Base-by-base conservation (phyloP, 495 filamentous ascomycete genomes). In the Neurospora cerealis region DNA sequence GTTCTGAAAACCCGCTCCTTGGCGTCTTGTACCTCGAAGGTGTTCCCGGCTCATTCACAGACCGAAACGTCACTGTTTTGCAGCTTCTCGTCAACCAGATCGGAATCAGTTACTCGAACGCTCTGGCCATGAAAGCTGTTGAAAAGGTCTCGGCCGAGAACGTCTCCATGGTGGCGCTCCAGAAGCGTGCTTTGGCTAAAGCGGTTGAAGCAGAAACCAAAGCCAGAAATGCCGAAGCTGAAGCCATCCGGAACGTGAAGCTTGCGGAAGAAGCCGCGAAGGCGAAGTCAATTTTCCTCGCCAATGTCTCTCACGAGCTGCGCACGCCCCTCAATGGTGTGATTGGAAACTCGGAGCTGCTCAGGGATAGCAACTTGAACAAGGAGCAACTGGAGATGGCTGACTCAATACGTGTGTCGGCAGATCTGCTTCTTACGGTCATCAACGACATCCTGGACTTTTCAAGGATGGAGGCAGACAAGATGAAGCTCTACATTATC, bases 361-460 rank as follows among this genome's bases (percentile, higher is more conserved):
- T 97, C 24, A 92, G 94, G 75, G 92, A 90, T 48, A 96, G 91
- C 69, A 83, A 83, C 37, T 85, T 97, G 71, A 91, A 91, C 73
- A 88, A 87, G 72, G 94, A 97, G 79, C 94, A 97, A 80, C 88
- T 93, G 70, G 92, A 93, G 81, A 96, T 94, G 85, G 92, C 94
- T n/a, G 93, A 97, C 79, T 95, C 92, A 9, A 97, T 97, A 76
- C 87, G 93, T 4, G 91, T 97, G 28, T 97, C 94, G 74, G 94
- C 94, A 5, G 93, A 97, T 79, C 91, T 95, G 9, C 84, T 97
- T 9, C 86, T 97, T n/a, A 94, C 92, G 1, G 91, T 97, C 72
- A 97, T 97, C 85, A 97, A 97, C 78, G 94, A 97, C 76, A 95
- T 97, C 32, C 85, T 97, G 2, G 94, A 97, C 80, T 97, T 96